Base-by-base conservation (phyloP, 257 asterid genomes). In the Solanum tarijense region DNA sequence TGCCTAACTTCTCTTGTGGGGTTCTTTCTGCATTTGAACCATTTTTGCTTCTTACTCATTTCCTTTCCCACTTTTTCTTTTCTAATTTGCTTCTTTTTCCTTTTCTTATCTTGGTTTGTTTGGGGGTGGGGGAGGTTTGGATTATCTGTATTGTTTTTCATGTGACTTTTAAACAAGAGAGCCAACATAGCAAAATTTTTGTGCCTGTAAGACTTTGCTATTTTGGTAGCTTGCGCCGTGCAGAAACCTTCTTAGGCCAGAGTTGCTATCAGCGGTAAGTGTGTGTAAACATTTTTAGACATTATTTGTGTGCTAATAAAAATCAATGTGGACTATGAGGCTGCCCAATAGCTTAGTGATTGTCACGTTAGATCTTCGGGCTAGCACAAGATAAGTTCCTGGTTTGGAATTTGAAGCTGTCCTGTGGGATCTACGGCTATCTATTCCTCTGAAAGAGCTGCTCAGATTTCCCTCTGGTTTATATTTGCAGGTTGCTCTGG, bases 1-100 rank as follows among this genome's bases (percentile, higher is more conserved):
- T 89, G 25, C 87, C 68, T 84, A 38, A 89, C 74, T 90, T 32
- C 81, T 74, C 29, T 83, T 55, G 83, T 86, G 32, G 71, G 87
- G 76, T 79, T 75, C 46, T 20, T 73, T 88, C 55, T 86, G 38
- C 83, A 20, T 81, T 69, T 83, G 68, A 58, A 31, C 65, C 55
- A 27, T 66, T 43, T 84, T 48, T 46, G 73, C 34, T 58, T 55
- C 85, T 43, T 41, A n/a, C 23, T 25, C 16, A 43, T 79, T 36
- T 79, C 27, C n/a, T 25, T 25, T 43, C 68, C 21, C 32, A 3
- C 84, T 12, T 73, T 9, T 74, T 43, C 65, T 79, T 79, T 76
- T 79, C 38, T 76, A n/a, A 39, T 76, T 76, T 25, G 38, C 38
- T 25, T 78, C 23, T 41, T 25, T 39, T 76, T 32, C 16, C 18